phyloP scores from a whole-genome alignment of 1,139 yeast genomes.

The Taphrina confusa region DNA sequence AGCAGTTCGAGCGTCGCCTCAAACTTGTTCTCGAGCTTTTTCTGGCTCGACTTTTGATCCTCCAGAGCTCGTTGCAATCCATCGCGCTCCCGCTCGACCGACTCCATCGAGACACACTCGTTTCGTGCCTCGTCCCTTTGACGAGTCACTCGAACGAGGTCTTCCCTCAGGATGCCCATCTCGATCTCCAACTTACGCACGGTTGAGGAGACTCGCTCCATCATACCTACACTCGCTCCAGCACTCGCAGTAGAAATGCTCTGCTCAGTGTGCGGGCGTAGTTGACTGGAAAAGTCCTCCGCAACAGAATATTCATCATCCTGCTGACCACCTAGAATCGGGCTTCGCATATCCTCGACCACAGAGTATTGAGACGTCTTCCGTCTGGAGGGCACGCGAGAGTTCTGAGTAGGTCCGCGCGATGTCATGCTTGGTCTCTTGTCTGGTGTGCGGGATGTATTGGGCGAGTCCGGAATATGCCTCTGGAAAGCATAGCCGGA shows the following conservation, averaged over 20 bases:
- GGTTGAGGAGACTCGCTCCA: constrained; percentile 68
- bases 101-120: constrained; percentile 62
- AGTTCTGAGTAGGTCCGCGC: constrained; percentile 1
- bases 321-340: not conserved
- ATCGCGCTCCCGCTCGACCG: constrained; percentile 56
- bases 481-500: constrained; percentile 15
- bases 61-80: constrained; percentile 47
- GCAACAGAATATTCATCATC: not conserved
- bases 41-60: constrained; percentile 49
- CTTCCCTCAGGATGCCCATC: constrained; percentile 64
- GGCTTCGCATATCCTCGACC: constrained; percentile 23
- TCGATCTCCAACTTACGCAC: constrained; percentile 81
- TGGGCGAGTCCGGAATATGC: constrained; percentile 21
- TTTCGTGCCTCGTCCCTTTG: constrained; percentile 70
- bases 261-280: constrained; percentile 15
- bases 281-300: not conserved
- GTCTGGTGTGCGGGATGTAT: constrained; percentile 11
- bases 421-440: constrained; percentile 22
- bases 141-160: constrained; percentile 54
- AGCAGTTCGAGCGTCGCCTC: constrained; percentile 70
- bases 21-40: constrained; percentile 48
- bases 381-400: constrained; percentile 9
- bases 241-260: constrained; percentile 19
- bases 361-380: not conserved
- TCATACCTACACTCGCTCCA: constrained; percentile 35